These are phyloP conservation scores for Vigna radiata DNA, from an alignment of 306 rosid species.

Conservation along the genomic window DNA sequence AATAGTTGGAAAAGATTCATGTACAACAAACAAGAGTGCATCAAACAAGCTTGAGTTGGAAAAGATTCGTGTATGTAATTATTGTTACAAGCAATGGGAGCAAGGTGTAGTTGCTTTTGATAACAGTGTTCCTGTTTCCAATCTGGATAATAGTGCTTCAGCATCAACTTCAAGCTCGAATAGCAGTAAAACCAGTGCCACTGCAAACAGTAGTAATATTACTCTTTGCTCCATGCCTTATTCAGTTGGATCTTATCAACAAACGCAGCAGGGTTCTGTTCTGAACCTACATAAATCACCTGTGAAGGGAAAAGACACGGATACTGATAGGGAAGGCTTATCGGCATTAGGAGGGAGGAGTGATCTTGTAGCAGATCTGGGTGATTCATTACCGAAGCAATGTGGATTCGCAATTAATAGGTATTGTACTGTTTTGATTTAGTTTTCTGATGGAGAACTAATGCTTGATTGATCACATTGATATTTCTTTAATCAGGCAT, in stretches of 20 bases:
- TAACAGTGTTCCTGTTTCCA: slow-evolving; percentile 54
- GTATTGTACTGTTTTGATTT: slow-evolving; percentile 47
- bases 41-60: slow-evolving; percentile 53
- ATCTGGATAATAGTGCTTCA: slow-evolving; percentile 60
- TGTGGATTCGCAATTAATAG: slow-evolving; percentile 57
- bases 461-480: slow-evolving; percentile 29
- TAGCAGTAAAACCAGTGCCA: slow-evolving; percentile 72
- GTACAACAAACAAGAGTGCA: slow-evolving; percentile 33
- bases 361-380: slow-evolving; percentile 57
- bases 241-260: slow-evolving; percentile 63
- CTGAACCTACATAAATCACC: slow-evolving; percentile 58
- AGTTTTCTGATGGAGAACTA: slow-evolving; percentile 19
- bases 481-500: slow-evolving; percentile 25
- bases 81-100: slow-evolving; percentile 86
- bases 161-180: slow-evolving; percentile 65
- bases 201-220: slow-evolving; percentile 69
- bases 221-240: slow-evolving; percentile 67
- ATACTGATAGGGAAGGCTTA: slow-evolving; percentile 53
- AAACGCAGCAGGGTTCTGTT: slow-evolving; percentile 55
- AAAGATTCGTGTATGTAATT: slow-evolving; percentile 88
- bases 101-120: slow-evolving; percentile 56
- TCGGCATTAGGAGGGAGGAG: slow-evolving; percentile 52
- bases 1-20: slow-evolving; percentile 72
- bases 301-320: slow-evolving; percentile 52
- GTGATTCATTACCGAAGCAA: slow-evolving; percentile 51